Conservation (phyloP, 2,329 filamentous ascomycete species). For the Cercospora berteroae region DNA sequence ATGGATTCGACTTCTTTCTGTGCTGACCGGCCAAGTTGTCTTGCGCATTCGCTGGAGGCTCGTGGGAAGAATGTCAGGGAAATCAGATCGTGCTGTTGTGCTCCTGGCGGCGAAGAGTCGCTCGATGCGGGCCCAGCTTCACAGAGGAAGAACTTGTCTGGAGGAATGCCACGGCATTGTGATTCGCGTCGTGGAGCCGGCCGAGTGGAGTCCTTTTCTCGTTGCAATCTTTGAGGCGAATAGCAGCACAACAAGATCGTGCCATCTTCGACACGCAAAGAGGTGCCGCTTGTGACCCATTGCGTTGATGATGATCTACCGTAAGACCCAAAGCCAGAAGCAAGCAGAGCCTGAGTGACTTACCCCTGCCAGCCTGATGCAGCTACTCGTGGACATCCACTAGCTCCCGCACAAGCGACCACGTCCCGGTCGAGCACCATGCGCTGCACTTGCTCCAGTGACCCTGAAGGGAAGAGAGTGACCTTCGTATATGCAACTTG, state of each 20-base stretch:
- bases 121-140: not conserved
- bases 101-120: not conserved
- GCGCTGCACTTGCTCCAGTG: not conserved
- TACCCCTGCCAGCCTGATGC: not conserved
- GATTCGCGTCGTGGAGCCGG: not conserved
- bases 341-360: not conserved
- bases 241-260: not conserved
- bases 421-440: not conserved
- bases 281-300: not conserved
- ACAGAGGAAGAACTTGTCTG: not conserved
- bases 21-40: not conserved
- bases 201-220: not conserved
- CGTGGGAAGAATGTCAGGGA: not conserved
- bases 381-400: not conserved
- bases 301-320: not conserved
- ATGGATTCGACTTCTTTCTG: not conserved
- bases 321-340: not conserved
- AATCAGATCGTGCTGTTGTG: not conserved
- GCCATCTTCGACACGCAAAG: not conserved
- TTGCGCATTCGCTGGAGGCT: not conserved
- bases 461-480: not conserved
- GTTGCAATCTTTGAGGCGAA: not conserved
- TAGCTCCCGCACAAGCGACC: not conserved
- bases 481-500: not conserved
- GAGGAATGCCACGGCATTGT: not conserved